Base-by-base conservation (phyloP, 331 rosid species). In the Acacia pycnantha region DNA sequence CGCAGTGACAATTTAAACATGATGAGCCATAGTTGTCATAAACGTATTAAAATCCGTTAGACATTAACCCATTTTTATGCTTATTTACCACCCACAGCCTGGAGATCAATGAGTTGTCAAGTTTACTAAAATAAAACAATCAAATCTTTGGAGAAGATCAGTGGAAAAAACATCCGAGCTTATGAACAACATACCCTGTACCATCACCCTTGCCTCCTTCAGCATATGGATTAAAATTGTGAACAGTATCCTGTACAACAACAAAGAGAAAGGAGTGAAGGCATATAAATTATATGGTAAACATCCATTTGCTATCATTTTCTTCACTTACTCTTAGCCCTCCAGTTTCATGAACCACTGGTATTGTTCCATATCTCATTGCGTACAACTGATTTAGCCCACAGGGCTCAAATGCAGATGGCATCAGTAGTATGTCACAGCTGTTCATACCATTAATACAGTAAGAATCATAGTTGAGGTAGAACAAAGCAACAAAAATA, bases 331-430 rank as follows among this genome's bases (percentile, higher is more conserved):
- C 97, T 88, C 92, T 86, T 50, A 94, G 93, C 71, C 98, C 98
- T 69, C 98, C 97, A 26, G 98, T 94, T 50, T 85, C 83, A 81
- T 94, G 98, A 87, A 92, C 98, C 48, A 94, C 98, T 0, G 98
- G 98, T 83, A 92, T 73, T 70, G 97, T 92, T 87, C 98, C 98
- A 73, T 92, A 94, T 92, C 92, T 90, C 98, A 94, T 94, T 81
- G 96, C 98, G 67, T 92, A 94, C 70, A 94, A 70, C 80, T 94
- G 98, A 81, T 94, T 94, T 68, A 94, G 86, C 50, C 97, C 97
- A 40, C 98, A 94, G 13, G 98, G 98, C 90, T 94, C 98, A 58
- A 94, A 94, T 14, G 90, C 80, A 12, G 98, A 94, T 35, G 98
- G 98, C 98, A 94, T 92, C 84, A 94, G 82, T 74, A 92, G 82